Evolutionary conservation across 164 flowering plant species (phyloP).

Genomic region (Amborella trichopoda): DNA sequence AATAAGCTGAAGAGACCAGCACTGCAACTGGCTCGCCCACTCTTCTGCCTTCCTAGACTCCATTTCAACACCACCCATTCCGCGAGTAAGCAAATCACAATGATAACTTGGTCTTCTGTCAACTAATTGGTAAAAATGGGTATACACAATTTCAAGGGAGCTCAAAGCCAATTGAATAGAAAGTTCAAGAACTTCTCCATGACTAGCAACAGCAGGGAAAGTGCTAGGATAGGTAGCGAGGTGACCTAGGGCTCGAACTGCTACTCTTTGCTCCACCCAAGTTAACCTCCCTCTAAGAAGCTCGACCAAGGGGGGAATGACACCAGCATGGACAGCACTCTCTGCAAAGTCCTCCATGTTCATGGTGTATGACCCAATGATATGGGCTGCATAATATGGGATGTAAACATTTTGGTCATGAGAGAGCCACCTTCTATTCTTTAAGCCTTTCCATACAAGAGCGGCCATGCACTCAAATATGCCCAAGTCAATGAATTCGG

Average conservation of each 20-base stretch:
- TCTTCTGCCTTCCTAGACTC: conserved; percentile 99
- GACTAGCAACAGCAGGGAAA: conserved; percentile 70
- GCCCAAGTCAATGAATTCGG: conserved; percentile 91
- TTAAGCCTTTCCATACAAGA: conserved; percentile 87
- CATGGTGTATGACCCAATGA: conserved; percentile 98
- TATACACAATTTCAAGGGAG: conserved; percentile 85
- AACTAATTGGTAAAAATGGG: conserved; percentile 80
- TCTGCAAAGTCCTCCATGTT: conserved; percentile 98
- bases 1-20: conserved; percentile 98
- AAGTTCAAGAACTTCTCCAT: conserved; percentile 90
- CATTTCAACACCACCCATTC: conserved; percentile 99
- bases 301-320: conserved; percentile 81
- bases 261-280: conserved; percentile 99
- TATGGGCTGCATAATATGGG: conserved; percentile 97
- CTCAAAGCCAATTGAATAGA: conserved; percentile 91
- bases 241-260: conserved; percentile 95
- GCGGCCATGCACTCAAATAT: conserved; percentile 98
- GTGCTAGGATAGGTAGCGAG: conserved; percentile 85
- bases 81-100: conserved; percentile 96
- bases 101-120: conserved; percentile 86
- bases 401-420: conserved; percentile 95
- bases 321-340: conserved; percentile 82
- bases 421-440: conserved; percentile 89
- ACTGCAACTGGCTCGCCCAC: conserved; percentile 99
- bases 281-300: conserved; percentile 89